Conservation (phyloP, 1,284 basidiomycete genomes). For the Leccinum solheimii region DNA sequence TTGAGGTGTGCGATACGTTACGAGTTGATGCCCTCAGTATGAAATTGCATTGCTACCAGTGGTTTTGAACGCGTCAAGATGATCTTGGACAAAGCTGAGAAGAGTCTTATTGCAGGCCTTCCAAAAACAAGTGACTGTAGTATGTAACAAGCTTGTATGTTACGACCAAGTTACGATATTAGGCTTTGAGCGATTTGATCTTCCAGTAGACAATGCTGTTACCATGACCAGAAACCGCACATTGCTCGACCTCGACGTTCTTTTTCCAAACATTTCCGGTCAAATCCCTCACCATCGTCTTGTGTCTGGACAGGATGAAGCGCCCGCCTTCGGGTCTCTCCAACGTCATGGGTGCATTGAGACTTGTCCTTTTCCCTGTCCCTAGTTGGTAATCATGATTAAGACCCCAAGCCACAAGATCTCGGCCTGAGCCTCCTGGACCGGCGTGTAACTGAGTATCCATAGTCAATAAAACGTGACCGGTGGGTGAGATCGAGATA, state of each 20-base stretch:
- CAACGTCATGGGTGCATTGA: conserved; percentile 65
- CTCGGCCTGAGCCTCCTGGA: conserved; percentile 51
- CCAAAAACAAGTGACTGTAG: not conserved
- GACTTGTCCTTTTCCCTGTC: conserved; percentile 77
- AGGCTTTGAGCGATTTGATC: conserved; percentile 44
- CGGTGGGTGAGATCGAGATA: conserved; percentile 73
- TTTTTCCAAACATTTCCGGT: conserved; percentile 66
- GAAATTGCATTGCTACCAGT: not conserved
- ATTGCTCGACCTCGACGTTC: conserved; percentile 70
- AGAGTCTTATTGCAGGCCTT: not conserved
- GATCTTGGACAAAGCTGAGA: not conserved
- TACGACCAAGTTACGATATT: not conserved
- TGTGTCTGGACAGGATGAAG: conserved; percentile 55
- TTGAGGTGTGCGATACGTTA: not conserved
- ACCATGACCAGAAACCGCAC: conserved; percentile 59
- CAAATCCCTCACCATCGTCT: conserved; percentile 64
- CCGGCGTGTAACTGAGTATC: conserved; percentile 59
- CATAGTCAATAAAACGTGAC: conserved; percentile 78
- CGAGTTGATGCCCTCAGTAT: not conserved
- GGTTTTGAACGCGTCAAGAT: not conserved
- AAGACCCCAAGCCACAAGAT: conserved; percentile 68
- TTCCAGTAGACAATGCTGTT: conserved; percentile 77
- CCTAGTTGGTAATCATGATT: conserved; percentile 82
- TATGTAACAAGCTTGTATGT: not conserved
- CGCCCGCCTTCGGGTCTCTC: conserved; percentile 52